A percentile compares a stretch with the other conserved stretches of the same genome.
phyloP scores from a whole-genome alignment of 208 protist genomes.

The Endotrypanum monterogeii region DNA sequence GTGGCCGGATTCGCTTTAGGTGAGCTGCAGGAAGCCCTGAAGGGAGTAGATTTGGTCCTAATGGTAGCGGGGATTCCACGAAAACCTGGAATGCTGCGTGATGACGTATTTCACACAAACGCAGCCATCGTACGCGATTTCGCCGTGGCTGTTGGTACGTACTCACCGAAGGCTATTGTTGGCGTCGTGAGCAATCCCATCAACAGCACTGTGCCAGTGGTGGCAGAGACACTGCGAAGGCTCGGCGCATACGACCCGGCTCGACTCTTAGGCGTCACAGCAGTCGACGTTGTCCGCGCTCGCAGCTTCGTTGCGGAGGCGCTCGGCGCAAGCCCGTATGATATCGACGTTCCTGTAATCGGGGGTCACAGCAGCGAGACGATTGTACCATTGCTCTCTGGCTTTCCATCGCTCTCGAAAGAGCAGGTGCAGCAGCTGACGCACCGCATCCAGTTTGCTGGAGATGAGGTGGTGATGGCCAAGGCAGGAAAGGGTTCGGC shows the following conservation, averaged over 20 bases:
- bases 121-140: slow-evolving; percentile 90
- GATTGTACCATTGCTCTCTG: slow-evolving; percentile 93
- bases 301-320: slow-evolving; percentile 81
- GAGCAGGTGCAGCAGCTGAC: slow-evolving; percentile 78
- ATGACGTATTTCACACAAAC: slow-evolving; percentile 97
- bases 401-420: slow-evolving; percentile 48
- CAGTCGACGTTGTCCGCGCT: slow-evolving; percentile 85
- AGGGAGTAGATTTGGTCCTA: slow-evolving; percentile 86
- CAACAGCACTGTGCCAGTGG: slow-evolving; percentile 96
- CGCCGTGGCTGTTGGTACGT: slow-evolving; percentile 69
- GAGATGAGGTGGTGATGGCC: slow-evolving; percentile 89
- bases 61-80: slow-evolving; percentile 95
- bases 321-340: slow-evolving; percentile 48
- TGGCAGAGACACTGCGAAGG: slow-evolving; percentile 90
- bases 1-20: slow-evolving; percentile 74
- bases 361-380: slow-evolving; percentile 95
- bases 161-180: slow-evolving; percentile 92
- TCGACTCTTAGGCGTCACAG: slow-evolving; percentile 92
- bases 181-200: slow-evolving; percentile 95
- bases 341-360: slow-evolving; percentile 88
- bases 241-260: slow-evolving; percentile 81
- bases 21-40: slow-evolving; percentile 69
- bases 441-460: slow-evolving; percentile 83
- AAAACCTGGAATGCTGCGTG: slow-evolving; percentile 96
- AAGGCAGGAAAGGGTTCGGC: slow-evolving; percentile 88